Percentiles rank a stretch among this genome's conserved stretches.
Evolutionary conservation across 1,284 basidiomycete species (phyloP).

Genomic region (Rhodotorula sp.): DNA sequence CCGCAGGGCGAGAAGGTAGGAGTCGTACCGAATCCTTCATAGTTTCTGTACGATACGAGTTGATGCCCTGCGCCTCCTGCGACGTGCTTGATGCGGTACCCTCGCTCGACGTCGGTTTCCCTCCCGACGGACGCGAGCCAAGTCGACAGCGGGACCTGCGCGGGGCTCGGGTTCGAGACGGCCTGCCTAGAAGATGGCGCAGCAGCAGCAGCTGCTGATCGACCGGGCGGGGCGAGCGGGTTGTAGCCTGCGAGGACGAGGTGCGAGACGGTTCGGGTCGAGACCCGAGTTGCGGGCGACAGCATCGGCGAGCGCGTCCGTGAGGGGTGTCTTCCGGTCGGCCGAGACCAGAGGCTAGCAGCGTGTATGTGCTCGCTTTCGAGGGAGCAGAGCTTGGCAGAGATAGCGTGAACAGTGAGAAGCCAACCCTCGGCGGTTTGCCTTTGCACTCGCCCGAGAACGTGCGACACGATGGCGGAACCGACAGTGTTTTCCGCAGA

Average conservation of each 20-base stretch:
- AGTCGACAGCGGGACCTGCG: constrained; percentile 16
- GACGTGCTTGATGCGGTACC: constrained; percentile 3
- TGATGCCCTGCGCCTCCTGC: constrained; percentile 31
- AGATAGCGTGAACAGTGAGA: too few species aligned
- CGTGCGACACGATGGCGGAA: not conserved
- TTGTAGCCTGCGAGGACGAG: constrained; percentile 36
- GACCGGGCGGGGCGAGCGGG: constrained; percentile 30
- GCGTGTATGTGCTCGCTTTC: too few species aligned
- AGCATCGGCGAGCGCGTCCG: not conserved
- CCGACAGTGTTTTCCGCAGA: constrained; percentile 61
- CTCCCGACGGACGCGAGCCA: constrained; percentile 36
- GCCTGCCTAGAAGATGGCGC: constrained; percentile 4
- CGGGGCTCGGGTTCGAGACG: constrained; percentile 27
- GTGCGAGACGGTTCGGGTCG: constrained; percentile 26
- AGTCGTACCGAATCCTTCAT: constrained; percentile 6
- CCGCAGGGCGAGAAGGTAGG: not conserved
- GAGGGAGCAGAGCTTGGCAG: too few species aligned
- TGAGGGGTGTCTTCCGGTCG: not conserved
- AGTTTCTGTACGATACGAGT: constrained; percentile 31
- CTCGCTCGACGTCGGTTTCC: constrained; percentile 15
- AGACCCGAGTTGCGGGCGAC: not conserved
- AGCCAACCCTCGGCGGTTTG: too few species aligned
- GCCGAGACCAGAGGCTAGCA: not conserved
- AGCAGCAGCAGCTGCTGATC: not conserved
- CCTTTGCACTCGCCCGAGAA: too few species aligned